These are phyloP conservation scores for Fonsecaea erecta DNA, from an alignment of 2,329 filamentous ascomycete genomes.

Conservation along the genomic window DNA sequence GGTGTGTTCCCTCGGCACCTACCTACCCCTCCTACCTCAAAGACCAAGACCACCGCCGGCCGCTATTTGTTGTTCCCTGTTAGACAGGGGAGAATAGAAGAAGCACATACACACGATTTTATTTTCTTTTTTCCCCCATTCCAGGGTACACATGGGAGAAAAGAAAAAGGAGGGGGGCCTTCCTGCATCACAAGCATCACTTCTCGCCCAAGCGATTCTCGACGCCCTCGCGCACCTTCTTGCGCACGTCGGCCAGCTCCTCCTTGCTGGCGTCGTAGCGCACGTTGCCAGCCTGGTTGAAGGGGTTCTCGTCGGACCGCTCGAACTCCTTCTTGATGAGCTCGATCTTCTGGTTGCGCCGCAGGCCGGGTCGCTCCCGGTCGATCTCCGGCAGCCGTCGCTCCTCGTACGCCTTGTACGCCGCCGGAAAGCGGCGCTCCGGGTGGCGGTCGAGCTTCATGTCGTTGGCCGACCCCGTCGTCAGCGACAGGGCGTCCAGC, in stretches of 20 bases:
- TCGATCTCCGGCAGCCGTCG: slow-evolving; percentile 83
- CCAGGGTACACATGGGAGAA: too few species aligned
- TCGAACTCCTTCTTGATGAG: slow-evolving; percentile 90
- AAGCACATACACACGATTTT: too few species aligned
- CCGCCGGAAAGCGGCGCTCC: slow-evolving; percentile 83
- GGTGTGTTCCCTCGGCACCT: too few species aligned
- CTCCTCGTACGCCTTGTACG: slow-evolving; percentile 81
- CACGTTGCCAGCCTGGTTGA: slow-evolving; percentile 76
- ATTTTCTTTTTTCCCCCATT: too few species aligned
- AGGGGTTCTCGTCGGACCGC: slow-evolving; percentile 91
- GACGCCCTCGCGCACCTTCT: slow-evolving; percentile 72
- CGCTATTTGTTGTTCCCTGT: too few species aligned
- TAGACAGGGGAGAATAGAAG: too few species aligned
- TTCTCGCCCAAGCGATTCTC: slow-evolving; percentile 65
- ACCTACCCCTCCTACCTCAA: too few species aligned
- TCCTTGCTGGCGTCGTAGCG: slow-evolving; percentile 78
- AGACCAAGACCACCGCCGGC: too few species aligned
- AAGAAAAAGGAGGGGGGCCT: background rate
- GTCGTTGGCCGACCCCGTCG: slow-evolving; percentile 58
- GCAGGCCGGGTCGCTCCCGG: slow-evolving; percentile 76
- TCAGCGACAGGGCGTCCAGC: slow-evolving; percentile 79
- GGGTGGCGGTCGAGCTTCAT: slow-evolving; percentile 85
- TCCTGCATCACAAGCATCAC: too few species aligned
- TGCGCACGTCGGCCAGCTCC: slow-evolving; percentile 70
- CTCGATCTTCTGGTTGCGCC: slow-evolving; percentile 82